Evolutionary conservation across 192 early-diverging fungal genomes (phyloP).

Genomic region (Linnemannia exigua): DNA sequence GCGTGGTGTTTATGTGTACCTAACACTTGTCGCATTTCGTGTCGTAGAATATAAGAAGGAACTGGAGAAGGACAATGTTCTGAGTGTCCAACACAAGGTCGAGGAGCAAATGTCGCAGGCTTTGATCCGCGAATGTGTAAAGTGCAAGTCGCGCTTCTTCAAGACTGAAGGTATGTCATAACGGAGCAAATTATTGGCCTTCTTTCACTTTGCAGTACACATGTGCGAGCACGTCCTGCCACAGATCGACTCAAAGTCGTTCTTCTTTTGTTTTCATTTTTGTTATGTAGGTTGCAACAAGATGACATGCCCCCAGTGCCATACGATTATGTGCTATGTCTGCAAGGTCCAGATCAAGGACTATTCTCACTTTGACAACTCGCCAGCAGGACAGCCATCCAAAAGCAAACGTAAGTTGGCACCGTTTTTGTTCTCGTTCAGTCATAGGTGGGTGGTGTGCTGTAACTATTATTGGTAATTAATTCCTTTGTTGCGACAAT

Average conservation of each 20-base stretch:
- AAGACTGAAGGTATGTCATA: constrained; percentile 50
- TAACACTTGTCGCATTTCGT: not conserved
- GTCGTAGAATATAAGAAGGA: constrained; percentile 57
- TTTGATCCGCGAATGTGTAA: constrained; percentile 66
- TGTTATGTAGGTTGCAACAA: constrained; percentile 63
- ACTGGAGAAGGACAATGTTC: constrained; percentile 39
- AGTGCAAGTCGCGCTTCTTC: constrained; percentile 61
- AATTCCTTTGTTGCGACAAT: not conserved
- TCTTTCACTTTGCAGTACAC: not conserved
- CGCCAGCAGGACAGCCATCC: constrained; percentile 27
- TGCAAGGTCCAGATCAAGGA: constrained; percentile 63
- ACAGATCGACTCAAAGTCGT: not conserved
- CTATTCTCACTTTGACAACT: constrained; percentile 65
- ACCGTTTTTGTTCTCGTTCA: not conserved
- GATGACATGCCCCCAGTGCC: constrained; percentile 67
- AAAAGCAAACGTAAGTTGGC: constrained; percentile 17
- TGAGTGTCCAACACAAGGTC: constrained; percentile 62
- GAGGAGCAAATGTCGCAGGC: constrained; percentile 73
- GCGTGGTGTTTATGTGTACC: not conserved
- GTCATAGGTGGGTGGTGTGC: not conserved
- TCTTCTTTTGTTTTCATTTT: constrained; percentile 17
- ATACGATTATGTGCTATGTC: constrained; percentile 61
- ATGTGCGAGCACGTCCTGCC: too few relatives aligned
- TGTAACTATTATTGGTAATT: not conserved
- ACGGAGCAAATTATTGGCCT: not conserved